Conservation (phyloP, 768 basidiomycete species). For the Heimioporus sp. region DNA sequence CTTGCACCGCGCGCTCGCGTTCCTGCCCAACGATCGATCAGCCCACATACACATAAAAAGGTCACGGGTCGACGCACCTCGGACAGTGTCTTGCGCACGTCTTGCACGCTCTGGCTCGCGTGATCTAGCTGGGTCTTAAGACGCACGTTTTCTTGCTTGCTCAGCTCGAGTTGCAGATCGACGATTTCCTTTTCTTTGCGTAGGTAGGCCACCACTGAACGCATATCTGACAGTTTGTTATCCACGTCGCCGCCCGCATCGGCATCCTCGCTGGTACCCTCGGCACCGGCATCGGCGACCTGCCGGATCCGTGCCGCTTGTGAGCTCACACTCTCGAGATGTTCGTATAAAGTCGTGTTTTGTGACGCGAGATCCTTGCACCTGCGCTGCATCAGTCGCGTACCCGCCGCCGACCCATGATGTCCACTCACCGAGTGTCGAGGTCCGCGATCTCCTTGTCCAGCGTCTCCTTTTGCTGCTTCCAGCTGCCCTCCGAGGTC, state of each 20-base stretch:
- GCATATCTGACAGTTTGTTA: constrained; percentile 67
- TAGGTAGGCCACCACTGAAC: constrained; percentile 76
- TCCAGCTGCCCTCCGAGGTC: constrained; percentile 78
- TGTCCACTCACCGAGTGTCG: constrained; percentile 65
- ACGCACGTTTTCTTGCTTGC: constrained; percentile 72
- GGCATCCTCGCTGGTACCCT: constrained; percentile 39
- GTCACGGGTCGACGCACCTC: constrained; percentile 45
- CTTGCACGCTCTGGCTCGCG: constrained; percentile 64
- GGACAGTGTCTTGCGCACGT: constrained; percentile 64
- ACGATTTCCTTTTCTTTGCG: constrained; percentile 92
- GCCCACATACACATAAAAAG: background rate
- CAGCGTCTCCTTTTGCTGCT: constrained; percentile 69
- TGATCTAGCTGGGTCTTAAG: constrained; percentile 77
- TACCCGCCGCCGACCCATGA: background rate
- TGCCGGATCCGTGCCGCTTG: constrained; percentile 81
- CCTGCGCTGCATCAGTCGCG: constrained; percentile 39
- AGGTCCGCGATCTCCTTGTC: constrained; percentile 78
- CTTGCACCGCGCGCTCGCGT: constrained; percentile 72
- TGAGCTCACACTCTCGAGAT: constrained; percentile 79
- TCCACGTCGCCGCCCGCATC: constrained; percentile 53
- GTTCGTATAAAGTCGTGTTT: constrained; percentile 75
- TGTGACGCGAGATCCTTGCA: constrained; percentile 73
- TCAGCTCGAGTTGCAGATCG: constrained; percentile 81
- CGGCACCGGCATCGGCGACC: constrained; percentile 54
- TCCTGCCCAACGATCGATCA: constrained; percentile 47